Percentiles rank a stretch among this genome's conserved stretches.
Evolutionary conservation across 2,329 filamentous ascomycete species (phyloP).

Genomic region (Paracamarosporium sp.): DNA sequence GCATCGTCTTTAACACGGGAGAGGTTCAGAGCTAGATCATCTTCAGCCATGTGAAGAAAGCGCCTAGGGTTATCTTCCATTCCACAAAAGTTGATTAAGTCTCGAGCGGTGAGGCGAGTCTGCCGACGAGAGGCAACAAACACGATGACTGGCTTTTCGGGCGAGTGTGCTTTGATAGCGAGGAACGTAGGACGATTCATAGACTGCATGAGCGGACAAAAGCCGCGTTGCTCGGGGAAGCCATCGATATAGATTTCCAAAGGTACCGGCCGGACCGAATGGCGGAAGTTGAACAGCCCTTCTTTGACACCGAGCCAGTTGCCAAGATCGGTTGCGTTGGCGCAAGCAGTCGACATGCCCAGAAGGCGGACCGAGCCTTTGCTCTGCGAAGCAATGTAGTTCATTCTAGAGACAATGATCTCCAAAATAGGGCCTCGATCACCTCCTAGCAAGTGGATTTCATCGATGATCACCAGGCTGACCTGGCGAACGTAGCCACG

Average conservation of each 20-base stretch:
- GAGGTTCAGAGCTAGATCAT: constrained; percentile 89
- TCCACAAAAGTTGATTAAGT: constrained; percentile 95
- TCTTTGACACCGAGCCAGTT: constrained; percentile 98
- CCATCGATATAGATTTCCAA: constrained; percentile 97
- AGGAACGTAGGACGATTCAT: constrained; percentile 98
- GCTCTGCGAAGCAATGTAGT: constrained; percentile 95
- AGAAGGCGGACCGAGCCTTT: constrained; percentile 87
- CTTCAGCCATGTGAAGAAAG: constrained; percentile 93
- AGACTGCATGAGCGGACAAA: constrained; percentile 97
- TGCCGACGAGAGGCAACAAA: constrained; percentile 96
- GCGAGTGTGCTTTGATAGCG: constrained; percentile 95
- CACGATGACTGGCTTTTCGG: constrained; percentile 95
- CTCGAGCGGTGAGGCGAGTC: constrained; percentile 92
- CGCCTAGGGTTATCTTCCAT: constrained; percentile 97
- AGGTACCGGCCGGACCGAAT: constrained; percentile 95
- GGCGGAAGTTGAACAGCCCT: constrained; percentile 93
- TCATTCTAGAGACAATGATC: constrained; percentile 94
- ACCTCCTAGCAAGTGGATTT: constrained; percentile 96
- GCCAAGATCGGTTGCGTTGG: constrained; percentile 89
- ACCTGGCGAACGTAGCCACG: constrained; percentile 95
- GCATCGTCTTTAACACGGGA: constrained; percentile 90
- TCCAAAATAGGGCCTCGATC: constrained; percentile 97
- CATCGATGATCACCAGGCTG: constrained; percentile 95
- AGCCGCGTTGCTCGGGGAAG: constrained; percentile 92
- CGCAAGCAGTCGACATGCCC: constrained; percentile 99